Conservation (phyloP, 2,329 filamentous ascomycete species). For the Chaetomiaceae sp. region DNA sequence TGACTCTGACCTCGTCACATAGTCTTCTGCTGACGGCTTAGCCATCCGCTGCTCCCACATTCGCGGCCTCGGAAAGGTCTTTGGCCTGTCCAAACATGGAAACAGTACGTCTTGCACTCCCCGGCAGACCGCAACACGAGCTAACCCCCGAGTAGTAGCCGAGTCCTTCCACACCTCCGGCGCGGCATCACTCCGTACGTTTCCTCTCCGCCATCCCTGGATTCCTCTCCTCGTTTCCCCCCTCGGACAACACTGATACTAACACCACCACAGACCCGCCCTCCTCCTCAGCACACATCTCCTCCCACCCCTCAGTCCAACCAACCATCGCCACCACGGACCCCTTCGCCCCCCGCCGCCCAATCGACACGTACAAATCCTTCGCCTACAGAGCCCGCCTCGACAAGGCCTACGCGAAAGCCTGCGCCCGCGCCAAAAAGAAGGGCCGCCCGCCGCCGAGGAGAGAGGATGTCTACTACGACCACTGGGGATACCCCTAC, state of each 20-base stretch:
- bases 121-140: neutral
- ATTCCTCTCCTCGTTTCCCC: neutral
- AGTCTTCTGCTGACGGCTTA: conserved; percentile 8
- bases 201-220: neutral
- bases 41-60: conserved; percentile 55
- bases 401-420: conserved; percentile 55
- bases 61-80: conserved; percentile 40
- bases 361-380: conserved; percentile 25
- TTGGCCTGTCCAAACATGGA: conserved; percentile 44
- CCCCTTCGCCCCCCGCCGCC: neutral
- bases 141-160: conserved; percentile 28
- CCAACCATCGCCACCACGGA: conserved; percentile 15
- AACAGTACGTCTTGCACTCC: conserved; percentile 34
- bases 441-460: conserved; percentile 46
- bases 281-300: conserved; percentile 49
- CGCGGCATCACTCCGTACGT: conserved; percentile 40
- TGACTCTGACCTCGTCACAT: neutral
- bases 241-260: neutral
- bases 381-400: conserved; percentile 39
- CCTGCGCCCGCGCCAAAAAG: conserved; percentile 45
- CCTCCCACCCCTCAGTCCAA: conserved; percentile 64
- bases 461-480: conserved; percentile 41
- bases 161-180: conserved; percentile 48
- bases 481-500: conserved; percentile 52
- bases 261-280: conserved; percentile 6